A percentile compares a stretch with the other conserved stretches of the same genome.
Conservation (phyloP, 371 early-diverging fungal genomes). For the Phascolomyces articulosus region DNA sequence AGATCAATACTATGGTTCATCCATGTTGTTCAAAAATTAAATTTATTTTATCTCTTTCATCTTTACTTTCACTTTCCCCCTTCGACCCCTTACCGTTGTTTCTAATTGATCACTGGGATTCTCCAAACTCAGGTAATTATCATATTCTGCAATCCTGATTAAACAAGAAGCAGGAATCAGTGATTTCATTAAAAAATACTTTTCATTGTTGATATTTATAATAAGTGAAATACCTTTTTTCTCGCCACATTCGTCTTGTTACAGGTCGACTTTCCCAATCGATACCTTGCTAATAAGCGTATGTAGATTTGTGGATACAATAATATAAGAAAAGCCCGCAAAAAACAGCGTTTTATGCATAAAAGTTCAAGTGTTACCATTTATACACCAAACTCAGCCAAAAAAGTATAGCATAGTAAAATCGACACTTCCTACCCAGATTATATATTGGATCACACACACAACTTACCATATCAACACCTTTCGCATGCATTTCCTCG, state of each 20-base stretch:
- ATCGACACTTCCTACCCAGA: not conserved
- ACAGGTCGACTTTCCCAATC: slow-evolving; percentile 30
- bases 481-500: slow-evolving; percentile 34
- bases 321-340: not conserved
- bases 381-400: slow-evolving; percentile 10
- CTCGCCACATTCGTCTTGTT: slow-evolving; percentile 27
- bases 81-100: not conserved
- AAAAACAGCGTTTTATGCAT: slow-evolving; percentile 14
- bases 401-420: too few species aligned
- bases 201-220: too few species aligned
- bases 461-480: slow-evolving; percentile 42
- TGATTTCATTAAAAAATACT: too few species aligned
- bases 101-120: slow-evolving; percentile 12
- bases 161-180: too few species aligned
- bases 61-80: not conserved
- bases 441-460: not conserved
- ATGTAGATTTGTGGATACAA: too few species aligned
- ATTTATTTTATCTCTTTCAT: too few species aligned
- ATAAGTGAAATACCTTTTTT: slow-evolving; percentile 24
- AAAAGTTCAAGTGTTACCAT: slow-evolving; percentile 8
- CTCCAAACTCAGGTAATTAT: slow-evolving; percentile 28
- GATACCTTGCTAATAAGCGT: slow-evolving; percentile 38
- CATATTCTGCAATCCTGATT: slow-evolving; percentile 23
- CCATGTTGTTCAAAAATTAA: too few species aligned
- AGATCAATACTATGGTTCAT: too few species aligned